Evolutionary conservation across 148 eudicot species (phyloP).

Genomic region (Fagopyrum tataricum): DNA sequence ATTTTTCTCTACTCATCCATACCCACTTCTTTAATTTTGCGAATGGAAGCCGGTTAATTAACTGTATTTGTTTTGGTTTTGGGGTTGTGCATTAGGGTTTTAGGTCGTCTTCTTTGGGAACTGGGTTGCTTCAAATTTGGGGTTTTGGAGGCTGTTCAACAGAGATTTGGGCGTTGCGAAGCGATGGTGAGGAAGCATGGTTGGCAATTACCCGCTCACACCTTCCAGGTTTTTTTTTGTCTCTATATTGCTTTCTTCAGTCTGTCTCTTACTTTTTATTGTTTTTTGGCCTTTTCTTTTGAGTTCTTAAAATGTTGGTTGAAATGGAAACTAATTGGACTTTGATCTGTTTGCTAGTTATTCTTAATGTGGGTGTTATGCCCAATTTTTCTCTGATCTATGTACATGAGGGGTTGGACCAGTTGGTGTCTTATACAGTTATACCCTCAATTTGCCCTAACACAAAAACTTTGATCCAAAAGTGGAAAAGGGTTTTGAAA

Average conservation of each 20-base stretch:
- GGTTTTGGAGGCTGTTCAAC: neutral
- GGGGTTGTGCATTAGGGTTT: constrained; percentile 4
- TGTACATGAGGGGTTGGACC: neutral
- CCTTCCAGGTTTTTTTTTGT: constrained; percentile 64
- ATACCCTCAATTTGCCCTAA: neutral
- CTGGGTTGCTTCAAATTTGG: constrained; percentile 1
- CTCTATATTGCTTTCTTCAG: neutral
- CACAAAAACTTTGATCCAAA: neutral
- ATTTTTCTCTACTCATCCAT: neutral
- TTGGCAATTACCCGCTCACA: constrained; percentile 94
- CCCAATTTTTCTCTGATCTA: neutral
- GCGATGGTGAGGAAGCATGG: constrained; percentile 93
- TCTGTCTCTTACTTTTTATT: constrained; percentile 1
- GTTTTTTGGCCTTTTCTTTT: constrained; percentile 3
- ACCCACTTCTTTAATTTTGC: constrained; percentile 5
- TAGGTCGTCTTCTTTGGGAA: neutral
- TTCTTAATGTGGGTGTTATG: neutral
- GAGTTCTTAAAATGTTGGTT: neutral
- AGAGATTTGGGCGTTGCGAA: constrained; percentile 13
- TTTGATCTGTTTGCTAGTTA: neutral
- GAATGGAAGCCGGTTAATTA: constrained; percentile 1
- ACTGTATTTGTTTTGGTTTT: neutral
- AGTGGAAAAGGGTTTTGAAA: neutral
- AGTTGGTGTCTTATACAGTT: constrained; percentile 1
- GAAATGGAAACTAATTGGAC: neutral